phyloP scores from a whole-genome alignment of 1,284 basidiomycete genomes.

The Psilocybe mexicana region DNA sequence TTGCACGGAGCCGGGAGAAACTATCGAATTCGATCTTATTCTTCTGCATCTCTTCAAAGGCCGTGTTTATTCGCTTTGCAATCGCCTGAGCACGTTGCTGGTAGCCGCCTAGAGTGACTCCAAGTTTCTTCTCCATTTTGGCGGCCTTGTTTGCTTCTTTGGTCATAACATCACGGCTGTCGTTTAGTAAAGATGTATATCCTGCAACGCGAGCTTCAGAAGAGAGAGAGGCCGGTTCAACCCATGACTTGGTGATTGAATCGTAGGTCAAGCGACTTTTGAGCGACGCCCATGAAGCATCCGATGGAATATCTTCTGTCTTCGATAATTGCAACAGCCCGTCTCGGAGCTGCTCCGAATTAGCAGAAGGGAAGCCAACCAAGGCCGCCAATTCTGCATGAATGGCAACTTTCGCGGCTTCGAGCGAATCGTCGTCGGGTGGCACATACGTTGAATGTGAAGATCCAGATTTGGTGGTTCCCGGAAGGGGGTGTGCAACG shows the following conservation, averaged over 20 bases:
- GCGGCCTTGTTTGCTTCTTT: conserved; percentile 78
- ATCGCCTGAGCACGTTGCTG: conserved; percentile 76
- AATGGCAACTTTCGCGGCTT: conserved; percentile 70
- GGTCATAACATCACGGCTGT: conserved; percentile 75
- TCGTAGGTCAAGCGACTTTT: conserved; percentile 68
- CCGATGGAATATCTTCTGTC: conserved; percentile 59
- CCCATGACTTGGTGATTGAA: conserved; percentile 60
- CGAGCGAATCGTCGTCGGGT: conserved; percentile 80
- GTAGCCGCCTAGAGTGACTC: conserved; percentile 89
- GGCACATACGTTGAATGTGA: conserved; percentile 73
- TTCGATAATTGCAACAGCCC: conserved; percentile 66
- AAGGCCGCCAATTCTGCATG: conserved; percentile 79
- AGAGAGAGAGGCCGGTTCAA: conserved; percentile 61
- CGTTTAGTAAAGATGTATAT: conserved; percentile 61
- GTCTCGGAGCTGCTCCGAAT: conserved; percentile 74
- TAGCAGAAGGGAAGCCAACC: conserved; percentile 86
- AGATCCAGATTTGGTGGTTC: conserved; percentile 80
- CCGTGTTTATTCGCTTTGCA: conserved; percentile 62
- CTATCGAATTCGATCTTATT: conserved; percentile 74
- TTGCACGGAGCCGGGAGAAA: conserved; percentile 70
- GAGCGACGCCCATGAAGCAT: conserved; percentile 67
- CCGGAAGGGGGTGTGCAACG: conserved; percentile 86
- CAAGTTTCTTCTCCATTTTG: conserved; percentile 93
- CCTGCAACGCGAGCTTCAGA: conserved; percentile 65
- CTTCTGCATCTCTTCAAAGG: conserved; percentile 71